Evolutionary conservation across 2,329 filamentous ascomycete species (phyloP).

Genomic region (Allantophomopsis cytisporea): DNA sequence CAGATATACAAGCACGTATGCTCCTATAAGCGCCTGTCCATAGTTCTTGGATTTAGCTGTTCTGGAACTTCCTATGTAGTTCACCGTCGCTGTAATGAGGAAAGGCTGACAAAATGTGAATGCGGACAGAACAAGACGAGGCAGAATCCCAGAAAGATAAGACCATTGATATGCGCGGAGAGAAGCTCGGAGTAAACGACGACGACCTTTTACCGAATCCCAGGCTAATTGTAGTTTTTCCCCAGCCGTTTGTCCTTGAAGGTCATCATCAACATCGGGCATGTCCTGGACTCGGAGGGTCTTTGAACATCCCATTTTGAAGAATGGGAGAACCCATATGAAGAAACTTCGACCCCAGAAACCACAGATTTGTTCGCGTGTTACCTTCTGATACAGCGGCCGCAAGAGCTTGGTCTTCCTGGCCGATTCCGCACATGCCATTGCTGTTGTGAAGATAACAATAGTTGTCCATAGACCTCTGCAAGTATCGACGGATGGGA

Average conservation of each 20-base stretch:
- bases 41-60: constrained; percentile 12
- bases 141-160: constrained; percentile 19
- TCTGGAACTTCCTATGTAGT: constrained; percentile 15
- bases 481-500: too few relatives aligned
- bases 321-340: constrained; percentile 42
- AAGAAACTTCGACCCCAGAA: constrained; percentile 51
- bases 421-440: too few relatives aligned
- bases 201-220: too few relatives aligned
- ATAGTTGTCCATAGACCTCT: too few relatives aligned
- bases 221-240: too few relatives aligned
- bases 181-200: not conserved
- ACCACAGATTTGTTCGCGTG: too few relatives aligned
- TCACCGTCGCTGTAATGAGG: constrained; percentile 23
- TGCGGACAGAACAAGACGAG: constrained; percentile 22
- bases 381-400: too few relatives aligned
- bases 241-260: too few relatives aligned
- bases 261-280: too few relatives aligned
- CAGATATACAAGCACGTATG: constrained; percentile 24
- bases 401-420: too few relatives aligned
- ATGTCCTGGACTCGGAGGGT: too few relatives aligned
- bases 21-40: constrained; percentile 26
- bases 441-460: too few relatives aligned
- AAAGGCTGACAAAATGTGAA: constrained; percentile 32
- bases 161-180: constrained; percentile 17
- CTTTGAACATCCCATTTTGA: constrained; percentile 41